These are phyloP conservation scores for Gardenia jasminoides DNA, from an alignment of 257 asterid genomes.

Conservation along the genomic window DNA sequence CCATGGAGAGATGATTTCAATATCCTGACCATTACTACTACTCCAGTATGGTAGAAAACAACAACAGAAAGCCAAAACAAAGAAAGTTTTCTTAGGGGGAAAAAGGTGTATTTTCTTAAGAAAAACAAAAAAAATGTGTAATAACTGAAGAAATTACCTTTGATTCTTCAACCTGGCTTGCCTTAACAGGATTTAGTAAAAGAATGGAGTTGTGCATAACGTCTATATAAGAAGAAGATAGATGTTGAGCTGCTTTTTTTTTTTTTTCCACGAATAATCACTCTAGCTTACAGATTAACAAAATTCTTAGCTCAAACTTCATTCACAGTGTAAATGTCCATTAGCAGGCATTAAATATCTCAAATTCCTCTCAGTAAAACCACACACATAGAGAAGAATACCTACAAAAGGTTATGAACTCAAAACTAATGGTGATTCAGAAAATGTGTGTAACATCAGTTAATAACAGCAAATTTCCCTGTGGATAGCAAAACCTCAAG, in stretches of 20 bases:
- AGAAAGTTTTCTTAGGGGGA: neutral
- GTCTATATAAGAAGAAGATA: neutral
- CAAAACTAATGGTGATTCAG: neutral
- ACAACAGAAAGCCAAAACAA: neutral
- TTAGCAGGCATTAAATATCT: neutral
- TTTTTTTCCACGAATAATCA: neutral
- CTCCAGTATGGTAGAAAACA: neutral
- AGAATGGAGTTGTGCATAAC: neutral
- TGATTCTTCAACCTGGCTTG: neutral
- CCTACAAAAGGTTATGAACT: neutral
- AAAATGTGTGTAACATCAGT: neutral
- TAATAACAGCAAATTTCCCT: neutral
- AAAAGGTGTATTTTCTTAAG: neutral
- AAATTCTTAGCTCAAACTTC: neutral
- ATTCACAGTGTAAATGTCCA: neutral
- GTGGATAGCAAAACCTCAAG: neutral
- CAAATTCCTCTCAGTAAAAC: no score
- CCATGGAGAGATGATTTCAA: neutral
- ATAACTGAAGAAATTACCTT: slow-evolving; percentile 14
- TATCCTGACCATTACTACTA: neutral
- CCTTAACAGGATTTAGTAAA: neutral
- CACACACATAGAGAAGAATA: neutral
- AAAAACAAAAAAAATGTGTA: neutral
- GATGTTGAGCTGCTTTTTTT: neutral
- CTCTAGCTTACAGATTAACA: neutral